Base-by-base conservation (phyloP, 2,329 filamentous ascomycete genomes). In the Fusarium virguliforme region DNA sequence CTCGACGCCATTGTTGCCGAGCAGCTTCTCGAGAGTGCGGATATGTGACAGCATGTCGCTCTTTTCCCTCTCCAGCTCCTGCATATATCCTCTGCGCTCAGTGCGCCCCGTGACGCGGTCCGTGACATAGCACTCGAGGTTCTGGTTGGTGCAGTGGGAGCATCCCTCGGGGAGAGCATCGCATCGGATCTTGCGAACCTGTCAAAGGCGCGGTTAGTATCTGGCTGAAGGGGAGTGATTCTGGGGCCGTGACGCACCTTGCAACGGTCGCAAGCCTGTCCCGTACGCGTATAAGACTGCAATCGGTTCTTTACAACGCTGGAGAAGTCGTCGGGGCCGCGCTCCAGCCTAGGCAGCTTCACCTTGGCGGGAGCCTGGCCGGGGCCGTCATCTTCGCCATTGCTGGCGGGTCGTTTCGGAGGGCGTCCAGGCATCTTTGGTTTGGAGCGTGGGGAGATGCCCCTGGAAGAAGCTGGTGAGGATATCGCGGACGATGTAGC, bases 231-330 rank as follows among this genome's bases (percentile, higher is more conserved):
- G 18, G 41, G 18, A 28, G 7, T 32, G 48, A 37, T 26, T 38
- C 13, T 56, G 22, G 60, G 37, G 41, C 12, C 4, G 57, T 64
- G 37, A 60, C 86, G 74, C 80, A 93, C 92, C 87, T 95, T 96
- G 86, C 94, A 97, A 62, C 94, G 87, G 81, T 97, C 94, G 85
- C 94, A 97, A 34, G 94, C 94, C 82, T 97, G 94, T 9, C 94
- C 94, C 0, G 94, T 97, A 63, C 87, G 83, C 22, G 86, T 87
- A 70, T 88, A 88, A 4, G 85, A 85, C 70, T 86, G 84, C 48
- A 89, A 79, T 60, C 87, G 85, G 75, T 80, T 86, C 81, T 88
- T 88, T 71, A 89, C 86, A 34, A 87, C 85, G 62, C 80, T 84
- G 4, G 87, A 89, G 69, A 88, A 89, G 71, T 88, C 85, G 55